These are phyloP conservation scores for Lasiodiplodia gonubiensis DNA, from an alignment of 2,329 filamentous ascomycete genomes.

Conservation along the genomic window DNA sequence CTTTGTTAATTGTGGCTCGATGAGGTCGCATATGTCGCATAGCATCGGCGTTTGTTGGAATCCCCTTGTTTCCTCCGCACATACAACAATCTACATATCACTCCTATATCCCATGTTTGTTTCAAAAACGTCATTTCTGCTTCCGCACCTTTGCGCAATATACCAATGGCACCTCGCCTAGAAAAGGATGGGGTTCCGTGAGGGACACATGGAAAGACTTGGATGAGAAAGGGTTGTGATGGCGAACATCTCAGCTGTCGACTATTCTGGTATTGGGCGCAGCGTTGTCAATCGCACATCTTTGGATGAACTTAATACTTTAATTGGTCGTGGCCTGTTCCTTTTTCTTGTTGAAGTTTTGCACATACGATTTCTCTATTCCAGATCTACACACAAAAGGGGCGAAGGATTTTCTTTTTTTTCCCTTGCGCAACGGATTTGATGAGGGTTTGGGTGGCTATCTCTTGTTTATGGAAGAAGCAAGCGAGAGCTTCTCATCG, in stretches of 20 bases:
- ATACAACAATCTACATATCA: conserved; percentile 14
- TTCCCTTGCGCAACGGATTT: background rate
- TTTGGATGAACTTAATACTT: conserved; percentile 11
- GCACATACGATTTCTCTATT: conserved; percentile 15
- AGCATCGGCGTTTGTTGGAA: conserved; percentile 24
- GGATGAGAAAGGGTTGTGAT: background rate
- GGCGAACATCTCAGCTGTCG: background rate
- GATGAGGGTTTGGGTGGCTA: conserved; percentile 8
- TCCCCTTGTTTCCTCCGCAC: conserved; percentile 5
- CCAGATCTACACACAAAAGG: background rate
- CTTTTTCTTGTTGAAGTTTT: conserved; percentile 1
- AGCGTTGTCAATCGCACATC: conserved; percentile 6
- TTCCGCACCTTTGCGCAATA: conserved; percentile 19
- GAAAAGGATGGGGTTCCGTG: background rate
- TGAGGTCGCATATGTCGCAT: conserved; percentile 11
- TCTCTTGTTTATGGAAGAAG: background rate
- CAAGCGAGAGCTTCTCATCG: background rate
- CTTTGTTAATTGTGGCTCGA: background rate
- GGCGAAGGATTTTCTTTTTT: background rate
- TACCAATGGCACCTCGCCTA: conserved; percentile 23
- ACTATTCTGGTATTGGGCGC: conserved; percentile 1
- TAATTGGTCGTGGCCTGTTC: conserved; percentile 14
- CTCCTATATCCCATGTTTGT: background rate
- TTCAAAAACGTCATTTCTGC: conserved; percentile 6
- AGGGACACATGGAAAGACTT: background rate